A percentile compares a stretch with the other conserved stretches of the same genome.
Evolutionary conservation across 805 yeast species (phyloP).

Genomic region (Ogataea siamensis): DNA sequence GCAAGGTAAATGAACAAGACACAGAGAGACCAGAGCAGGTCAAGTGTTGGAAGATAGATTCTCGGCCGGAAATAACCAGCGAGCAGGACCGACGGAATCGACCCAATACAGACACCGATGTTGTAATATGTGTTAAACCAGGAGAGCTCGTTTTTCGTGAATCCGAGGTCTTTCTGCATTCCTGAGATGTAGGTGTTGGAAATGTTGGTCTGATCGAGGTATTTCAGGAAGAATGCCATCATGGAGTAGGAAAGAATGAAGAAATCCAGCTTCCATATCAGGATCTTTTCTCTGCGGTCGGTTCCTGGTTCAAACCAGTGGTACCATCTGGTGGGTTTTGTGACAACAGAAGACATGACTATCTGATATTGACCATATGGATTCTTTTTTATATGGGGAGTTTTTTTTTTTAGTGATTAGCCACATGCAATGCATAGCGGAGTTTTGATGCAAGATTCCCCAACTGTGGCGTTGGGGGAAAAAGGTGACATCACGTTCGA

Average conservation of each 20-base stretch:
- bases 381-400: no score
- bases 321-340: slow-evolving; percentile 13
- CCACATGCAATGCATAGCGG: slow-evolving; percentile 2
- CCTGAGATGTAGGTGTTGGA: slow-evolving; percentile 66
- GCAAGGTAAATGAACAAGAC: slow-evolving; percentile 29
- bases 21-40: slow-evolving; percentile 50
- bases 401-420: slow-evolving; percentile 5
- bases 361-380: no score
- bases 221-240: slow-evolving; percentile 36
- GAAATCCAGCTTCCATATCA: slow-evolving; percentile 22
- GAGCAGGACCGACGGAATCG: slow-evolving; percentile 56
- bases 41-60: slow-evolving; percentile 46
- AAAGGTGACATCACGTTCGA: not conserved
- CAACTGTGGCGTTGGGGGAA: slow-evolving; percentile 8
- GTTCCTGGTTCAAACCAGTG: slow-evolving; percentile 19
- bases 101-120: slow-evolving; percentile 56
- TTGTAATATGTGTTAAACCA: slow-evolving; percentile 29
- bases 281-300: slow-evolving; percentile 12
- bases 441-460: slow-evolving; percentile 8
- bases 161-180: slow-evolving; percentile 48
- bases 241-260: slow-evolving; percentile 38
- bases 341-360: slow-evolving; percentile 7
- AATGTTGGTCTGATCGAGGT: slow-evolving; percentile 56
- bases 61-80: slow-evolving; percentile 41
- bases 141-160: slow-evolving; percentile 25